These are phyloP conservation scores for Diaporthe vexans DNA, from an alignment of 2,329 filamentous ascomycete genomes.

Conservation along the genomic window DNA sequence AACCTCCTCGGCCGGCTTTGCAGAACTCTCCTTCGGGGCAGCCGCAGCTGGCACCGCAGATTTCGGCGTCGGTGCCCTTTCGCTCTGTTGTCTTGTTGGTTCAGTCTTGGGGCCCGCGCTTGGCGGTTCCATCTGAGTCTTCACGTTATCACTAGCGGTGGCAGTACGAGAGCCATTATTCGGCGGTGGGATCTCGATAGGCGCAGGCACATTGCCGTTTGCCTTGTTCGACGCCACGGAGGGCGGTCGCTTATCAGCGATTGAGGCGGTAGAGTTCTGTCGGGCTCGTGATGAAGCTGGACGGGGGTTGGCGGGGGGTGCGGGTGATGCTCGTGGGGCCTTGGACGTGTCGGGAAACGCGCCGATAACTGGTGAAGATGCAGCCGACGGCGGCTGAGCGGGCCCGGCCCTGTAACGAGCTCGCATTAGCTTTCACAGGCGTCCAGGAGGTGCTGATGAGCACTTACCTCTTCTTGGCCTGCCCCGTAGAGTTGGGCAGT, in stretches of 20 bases:
- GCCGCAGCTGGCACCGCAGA: conserved; percentile 48
- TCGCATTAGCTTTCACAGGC: conserved; percentile 50
- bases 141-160: conserved; percentile 59
- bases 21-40: conserved; percentile 51
- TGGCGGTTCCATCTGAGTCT: conserved; percentile 63
- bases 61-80: conserved; percentile 40
- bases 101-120: conserved; percentile 54
- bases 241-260: conserved; percentile 69
- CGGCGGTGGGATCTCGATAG: conserved; percentile 53
- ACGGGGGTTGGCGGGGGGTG: conserved; percentile 67
- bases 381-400: conserved; percentile 73
- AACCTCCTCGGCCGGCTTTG: conserved; percentile 60
- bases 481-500: conserved; percentile 74
- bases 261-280: conserved; percentile 79
- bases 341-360: conserved; percentile 74
- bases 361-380: conserved; percentile 82
- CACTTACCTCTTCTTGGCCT: conserved; percentile 82
- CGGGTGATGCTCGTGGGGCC: conserved; percentile 69
- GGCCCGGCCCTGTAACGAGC: conserved; percentile 34
- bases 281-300: conserved; percentile 79
- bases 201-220: conserved; percentile 62
- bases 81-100: conserved; percentile 34
- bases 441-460: neutral
- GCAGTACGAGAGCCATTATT: conserved; percentile 50
- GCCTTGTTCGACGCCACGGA: conserved; percentile 74